Conservation (phyloP, 805 yeast species). For the Zygotorulaspora chibaensis region DNA sequence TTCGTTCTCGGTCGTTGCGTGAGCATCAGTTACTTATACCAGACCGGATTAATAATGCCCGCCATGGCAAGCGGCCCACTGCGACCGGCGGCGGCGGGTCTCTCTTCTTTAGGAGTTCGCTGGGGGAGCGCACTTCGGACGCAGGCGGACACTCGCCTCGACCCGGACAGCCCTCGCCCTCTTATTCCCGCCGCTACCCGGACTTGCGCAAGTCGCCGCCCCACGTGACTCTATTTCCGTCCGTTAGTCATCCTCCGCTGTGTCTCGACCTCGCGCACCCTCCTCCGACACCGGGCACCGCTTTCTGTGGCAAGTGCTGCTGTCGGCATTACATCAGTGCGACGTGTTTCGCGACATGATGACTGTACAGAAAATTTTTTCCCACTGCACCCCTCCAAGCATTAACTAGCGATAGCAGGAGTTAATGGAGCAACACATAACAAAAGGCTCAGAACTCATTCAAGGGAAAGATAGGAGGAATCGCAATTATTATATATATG, state of each 20-base stretch:
- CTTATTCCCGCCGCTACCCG: not conserved
- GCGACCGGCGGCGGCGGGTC: not conserved
- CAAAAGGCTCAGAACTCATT: not conserved
- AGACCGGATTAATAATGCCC: not conserved
- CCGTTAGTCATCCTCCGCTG: not conserved
- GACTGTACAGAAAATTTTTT: constrained; percentile 1
- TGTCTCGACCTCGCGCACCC: not conserved
- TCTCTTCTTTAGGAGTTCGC: not conserved
- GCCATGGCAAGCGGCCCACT: not conserved
- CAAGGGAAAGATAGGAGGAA: no score
- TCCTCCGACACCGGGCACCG: constrained; percentile 2
- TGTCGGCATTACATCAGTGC: constrained; percentile 1
- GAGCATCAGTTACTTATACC: not conserved
- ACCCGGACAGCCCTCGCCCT: no score
- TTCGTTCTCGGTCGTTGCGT: not conserved
- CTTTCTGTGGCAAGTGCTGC: not conserved
- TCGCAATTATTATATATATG: no score
- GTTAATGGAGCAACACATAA: not conserved
- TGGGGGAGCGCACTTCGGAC: not conserved
- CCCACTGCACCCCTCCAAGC: constrained; percentile 1
- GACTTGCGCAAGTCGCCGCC: not conserved
- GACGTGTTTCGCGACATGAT: constrained; percentile 1
- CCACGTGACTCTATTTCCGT: not conserved
- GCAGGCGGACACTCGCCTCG: not conserved
- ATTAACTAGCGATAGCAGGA: not conserved